Base-by-base conservation (phyloP, 2,329 filamentous ascomycete genomes). In the Diplodia corticola region DNA sequence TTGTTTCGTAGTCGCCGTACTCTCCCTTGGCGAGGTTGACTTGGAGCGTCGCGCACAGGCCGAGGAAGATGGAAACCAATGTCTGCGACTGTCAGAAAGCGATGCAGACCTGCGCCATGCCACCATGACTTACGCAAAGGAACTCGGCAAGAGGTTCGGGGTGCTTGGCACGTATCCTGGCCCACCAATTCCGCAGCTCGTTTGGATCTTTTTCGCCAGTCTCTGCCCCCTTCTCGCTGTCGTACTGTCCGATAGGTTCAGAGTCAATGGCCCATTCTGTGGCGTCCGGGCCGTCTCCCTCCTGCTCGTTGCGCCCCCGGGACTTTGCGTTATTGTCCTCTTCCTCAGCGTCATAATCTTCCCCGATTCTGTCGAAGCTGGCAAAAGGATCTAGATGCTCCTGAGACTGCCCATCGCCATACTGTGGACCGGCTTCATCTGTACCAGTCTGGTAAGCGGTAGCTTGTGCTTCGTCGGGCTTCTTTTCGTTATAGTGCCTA, bases 61-160 rank as follows among this genome's bases (percentile, higher is more conserved):
- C 65, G 24, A 63, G 40, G 40, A 67, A 67, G 24, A 67, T 59
- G 1, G 65, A 55, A 3, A 67, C 33, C 5, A 33, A n/a, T 6
- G 65, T 67, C 57, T 63, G 33, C 12, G 12, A 48, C 15, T 0
- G 40, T 44, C 37, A 17, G 40, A 12, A 35, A 6, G 2, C 2
- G 28, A 46, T 4, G 2, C 7, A 2, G 28, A 9, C 26, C 4
- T 15, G 22, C 22, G 3, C n/a, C 17, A 4, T 44, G 40, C n/a
- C 12, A n/a, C 17, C 4, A 5, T 59, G n/a, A 65, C 63, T 59
- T 59, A 65, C 63, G 26, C 51, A 57, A 30, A 66, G 54, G 10
- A 60, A 66, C 17, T 66, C 64, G 1, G 54, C 64, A 24, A 66
- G 44, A 30, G 64, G 64, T 46, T 66, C 64, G 24, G 64, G 64